phyloP scores from a whole-genome alignment of 1,284 basidiomycete genomes.

The Caloboletus firmus region DNA sequence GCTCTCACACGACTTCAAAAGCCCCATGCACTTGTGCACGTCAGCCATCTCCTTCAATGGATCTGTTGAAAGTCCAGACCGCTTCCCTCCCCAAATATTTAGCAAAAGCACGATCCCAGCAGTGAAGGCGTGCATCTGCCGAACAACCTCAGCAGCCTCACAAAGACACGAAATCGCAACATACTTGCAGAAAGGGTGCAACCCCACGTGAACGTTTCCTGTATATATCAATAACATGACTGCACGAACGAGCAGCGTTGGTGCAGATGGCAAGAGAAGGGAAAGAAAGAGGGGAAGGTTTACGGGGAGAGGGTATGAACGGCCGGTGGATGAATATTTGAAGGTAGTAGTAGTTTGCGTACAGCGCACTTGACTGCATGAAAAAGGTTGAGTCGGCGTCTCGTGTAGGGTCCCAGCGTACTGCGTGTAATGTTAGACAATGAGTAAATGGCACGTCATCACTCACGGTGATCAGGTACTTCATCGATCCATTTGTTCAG shows the following conservation, averaged over 20 bases:
- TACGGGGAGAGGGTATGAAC: constrained; percentile 71
- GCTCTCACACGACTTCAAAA: constrained; percentile 41
- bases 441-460: not conserved
- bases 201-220: constrained; percentile 36
- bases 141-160: constrained; percentile 11
- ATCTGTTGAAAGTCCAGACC: constrained; percentile 48
- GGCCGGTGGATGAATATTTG: constrained; percentile 81
- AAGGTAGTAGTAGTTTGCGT: constrained; percentile 67
- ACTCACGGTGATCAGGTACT: constrained; percentile 64
- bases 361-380: constrained; percentile 68
- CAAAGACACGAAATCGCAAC: not conserved
- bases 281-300: constrained; percentile 56
- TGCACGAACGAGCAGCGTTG: constrained; percentile 79
- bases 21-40: constrained; percentile 61
- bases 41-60: constrained; percentile 57
- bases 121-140: constrained; percentile 42
- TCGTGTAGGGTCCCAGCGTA: constrained; percentile 73
- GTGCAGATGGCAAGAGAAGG: constrained; percentile 83
- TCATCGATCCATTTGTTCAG: constrained; percentile 77
- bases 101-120: constrained; percentile 53
- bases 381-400: constrained; percentile 56
- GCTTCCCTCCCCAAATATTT: constrained; percentile 54
- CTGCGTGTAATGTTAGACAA: constrained; percentile 34
- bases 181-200: constrained; percentile 45
- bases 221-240: constrained; percentile 66